Evolutionary conservation across 805 yeast species (phyloP).

Genomic region (Ogataea zsoltii): DNA sequence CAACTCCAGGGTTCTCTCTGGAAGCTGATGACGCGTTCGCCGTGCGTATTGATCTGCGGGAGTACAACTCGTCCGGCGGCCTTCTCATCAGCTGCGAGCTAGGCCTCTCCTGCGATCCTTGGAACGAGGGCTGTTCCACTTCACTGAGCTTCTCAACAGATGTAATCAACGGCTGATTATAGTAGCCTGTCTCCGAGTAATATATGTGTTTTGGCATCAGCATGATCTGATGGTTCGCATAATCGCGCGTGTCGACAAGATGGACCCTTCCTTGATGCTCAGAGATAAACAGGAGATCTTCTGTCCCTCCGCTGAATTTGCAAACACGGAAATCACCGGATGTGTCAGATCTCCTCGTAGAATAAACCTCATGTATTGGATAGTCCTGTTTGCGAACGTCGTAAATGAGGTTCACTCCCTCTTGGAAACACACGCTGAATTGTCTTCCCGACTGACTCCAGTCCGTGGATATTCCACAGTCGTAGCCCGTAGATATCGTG

Average conservation of each 20-base stretch:
- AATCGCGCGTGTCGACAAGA: conserved; percentile 74
- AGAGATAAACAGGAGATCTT: conserved; percentile 71
- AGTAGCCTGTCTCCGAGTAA: conserved; percentile 17
- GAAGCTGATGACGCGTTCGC: background rate
- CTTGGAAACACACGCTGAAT: conserved; percentile 83
- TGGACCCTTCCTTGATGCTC: conserved; percentile 91
- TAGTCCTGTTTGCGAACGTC: conserved; percentile 64
- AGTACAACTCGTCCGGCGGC: background rate
- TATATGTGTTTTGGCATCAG: conserved; percentile 50
- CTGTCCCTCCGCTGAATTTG: conserved; percentile 64
- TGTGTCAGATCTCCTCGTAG: conserved; percentile 61
- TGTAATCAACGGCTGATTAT: conserved; percentile 31
- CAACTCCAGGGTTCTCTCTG: background rate
- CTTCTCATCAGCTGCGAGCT: too few species aligned
- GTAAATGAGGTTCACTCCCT: conserved; percentile 75
- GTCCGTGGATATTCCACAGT: conserved; percentile 80
- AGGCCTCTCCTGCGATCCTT: too few species aligned
- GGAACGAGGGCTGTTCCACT: conserved; percentile 1
- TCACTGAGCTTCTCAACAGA: conserved; percentile 31
- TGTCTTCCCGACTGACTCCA: conserved; percentile 73
- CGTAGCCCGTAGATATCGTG: conserved; percentile 52
- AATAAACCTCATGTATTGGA: conserved; percentile 56
- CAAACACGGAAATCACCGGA: conserved; percentile 40
- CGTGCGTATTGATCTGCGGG: conserved; percentile 3
- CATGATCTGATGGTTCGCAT: conserved; percentile 73